Conservation (phyloP, 2,329 filamentous ascomycete species). For the Diaporthe vaccinii region DNA sequence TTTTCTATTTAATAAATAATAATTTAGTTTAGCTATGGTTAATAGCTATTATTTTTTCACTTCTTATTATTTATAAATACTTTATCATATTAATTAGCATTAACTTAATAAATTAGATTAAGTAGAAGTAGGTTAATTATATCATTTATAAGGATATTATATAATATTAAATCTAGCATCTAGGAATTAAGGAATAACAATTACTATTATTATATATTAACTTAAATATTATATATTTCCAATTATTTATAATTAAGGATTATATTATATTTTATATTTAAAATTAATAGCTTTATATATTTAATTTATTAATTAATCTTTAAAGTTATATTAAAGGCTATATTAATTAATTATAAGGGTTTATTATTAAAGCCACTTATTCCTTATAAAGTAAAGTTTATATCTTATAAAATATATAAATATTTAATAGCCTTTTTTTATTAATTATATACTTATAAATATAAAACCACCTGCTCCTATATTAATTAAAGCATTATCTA, state of each 20-base stretch:
- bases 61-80: neutral
- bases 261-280: conserved; percentile 20
- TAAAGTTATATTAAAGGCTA: neutral
- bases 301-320: neutral
- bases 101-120: neutral
- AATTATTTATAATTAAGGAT: neutral
- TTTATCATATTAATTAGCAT: neutral
- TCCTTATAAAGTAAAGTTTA: neutral
- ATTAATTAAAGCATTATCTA: neutral
- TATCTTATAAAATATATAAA: neutral
- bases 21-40: neutral
- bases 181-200: neutral
- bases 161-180: no score
- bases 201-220: neutral
- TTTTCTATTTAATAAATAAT: neutral
- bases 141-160: no score
- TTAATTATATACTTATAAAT: conserved; percentile 6
- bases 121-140: neutral
- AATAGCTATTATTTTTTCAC: no score
- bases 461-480: neutral
- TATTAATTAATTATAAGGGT: neutral
- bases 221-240: neutral
- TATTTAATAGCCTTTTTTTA: neutral
- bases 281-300: neutral
- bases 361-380: neutral